These are phyloP conservation scores for Aureobasidium namibiae DNA, from an alignment of 2,329 filamentous ascomycete species.

Conservation along the genomic window DNA sequence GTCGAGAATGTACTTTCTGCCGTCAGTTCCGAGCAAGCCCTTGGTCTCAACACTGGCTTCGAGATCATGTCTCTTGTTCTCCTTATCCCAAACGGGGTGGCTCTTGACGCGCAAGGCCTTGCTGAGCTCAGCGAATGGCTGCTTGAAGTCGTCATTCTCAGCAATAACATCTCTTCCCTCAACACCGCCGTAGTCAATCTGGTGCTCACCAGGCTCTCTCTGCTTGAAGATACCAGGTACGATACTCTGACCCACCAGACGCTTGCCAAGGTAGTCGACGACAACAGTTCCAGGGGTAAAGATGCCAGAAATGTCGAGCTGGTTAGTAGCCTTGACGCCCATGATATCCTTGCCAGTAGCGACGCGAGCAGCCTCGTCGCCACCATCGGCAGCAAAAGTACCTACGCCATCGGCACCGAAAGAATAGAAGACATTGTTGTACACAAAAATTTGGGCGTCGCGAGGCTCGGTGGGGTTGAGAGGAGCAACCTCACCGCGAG, in stretches of 20 bases:
- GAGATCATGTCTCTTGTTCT: conserved; percentile 78
- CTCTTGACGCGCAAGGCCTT: conserved; percentile 86
- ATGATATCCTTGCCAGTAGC: conserved; percentile 95
- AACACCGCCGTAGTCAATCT: conserved; percentile 97
- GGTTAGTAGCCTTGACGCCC: conserved; percentile 90
- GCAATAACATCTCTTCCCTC: conserved; percentile 95
- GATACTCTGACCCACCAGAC: conserved; percentile 94
- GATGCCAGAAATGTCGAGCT: conserved; percentile 87
- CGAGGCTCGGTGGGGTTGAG: conserved; percentile 87
- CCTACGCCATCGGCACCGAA: conserved; percentile 96
- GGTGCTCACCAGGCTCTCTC: conserved; percentile 91
- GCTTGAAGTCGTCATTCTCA: conserved; percentile 75
- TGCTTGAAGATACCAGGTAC: conserved; percentile 99
- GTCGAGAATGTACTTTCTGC: conserved; percentile 94
- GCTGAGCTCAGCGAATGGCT: conserved; percentile 82
- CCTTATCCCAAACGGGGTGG: conserved; percentile 97
- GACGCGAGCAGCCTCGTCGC: conserved; percentile 90
- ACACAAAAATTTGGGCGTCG: conserved; percentile 97
- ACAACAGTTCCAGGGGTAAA: conserved; percentile 96
- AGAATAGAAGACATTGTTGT: conserved; percentile 99
- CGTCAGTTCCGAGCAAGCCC: conserved; percentile 92
- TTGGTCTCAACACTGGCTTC: conserved; percentile 97
- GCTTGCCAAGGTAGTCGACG: conserved; percentile 93
- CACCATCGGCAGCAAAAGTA: conserved; percentile 92
- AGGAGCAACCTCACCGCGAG: conserved; percentile 82